A percentile compares a stretch with the other conserved stretches of the same genome.
These are phyloP conservation scores for Microbotryum silenes-acaulis DNA, from an alignment of 1,284 basidiomycete species.

Conservation along the genomic window DNA sequence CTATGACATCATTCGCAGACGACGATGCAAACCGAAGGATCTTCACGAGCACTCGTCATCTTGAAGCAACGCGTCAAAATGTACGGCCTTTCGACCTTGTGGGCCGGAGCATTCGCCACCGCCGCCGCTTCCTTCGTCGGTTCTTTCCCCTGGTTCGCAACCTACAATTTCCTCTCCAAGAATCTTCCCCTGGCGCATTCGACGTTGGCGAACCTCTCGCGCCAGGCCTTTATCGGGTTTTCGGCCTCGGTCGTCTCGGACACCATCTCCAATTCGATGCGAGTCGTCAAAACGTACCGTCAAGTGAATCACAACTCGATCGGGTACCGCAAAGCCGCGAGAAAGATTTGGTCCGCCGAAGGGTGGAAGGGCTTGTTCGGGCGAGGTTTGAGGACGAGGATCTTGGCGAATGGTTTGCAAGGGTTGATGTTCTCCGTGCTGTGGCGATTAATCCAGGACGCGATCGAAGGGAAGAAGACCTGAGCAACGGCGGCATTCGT, in stretches of 20 bases:
- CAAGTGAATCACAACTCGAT: constrained; percentile 74
- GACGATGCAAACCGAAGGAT: constrained; percentile 80
- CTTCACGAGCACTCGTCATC: constrained; percentile 53
- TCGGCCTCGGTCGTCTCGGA: constrained; percentile 71
- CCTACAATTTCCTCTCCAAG: constrained; percentile 67
- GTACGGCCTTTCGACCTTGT: constrained; percentile 67
- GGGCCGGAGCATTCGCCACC: constrained; percentile 72
- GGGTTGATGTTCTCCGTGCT: constrained; percentile 74
- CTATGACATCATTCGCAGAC: constrained; percentile 45
- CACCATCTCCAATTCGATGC: constrained; percentile 70
- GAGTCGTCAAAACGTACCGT: constrained; percentile 86
- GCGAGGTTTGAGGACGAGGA: constrained; percentile 68
- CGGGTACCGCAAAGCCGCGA: constrained; percentile 60
- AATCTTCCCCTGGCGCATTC: constrained; percentile 48
- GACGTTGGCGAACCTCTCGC: constrained; percentile 46
- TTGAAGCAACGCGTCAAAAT: constrained; percentile 59
- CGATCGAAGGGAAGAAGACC: constrained; percentile 3
- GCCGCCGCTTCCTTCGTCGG: constrained; percentile 88
- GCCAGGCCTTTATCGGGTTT: constrained; percentile 82
- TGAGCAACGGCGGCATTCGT: too few relatives aligned
- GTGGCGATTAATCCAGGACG: constrained; percentile 74
- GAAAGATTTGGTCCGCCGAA: constrained; percentile 57
- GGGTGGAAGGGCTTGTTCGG: constrained; percentile 63
- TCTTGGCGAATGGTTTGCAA: constrained; percentile 67
- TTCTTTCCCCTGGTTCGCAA: constrained; percentile 57